Evolutionary conservation across 768 basidiomycete species (phyloP).

Genomic region (Chalciporus sphaerocephalus): DNA sequence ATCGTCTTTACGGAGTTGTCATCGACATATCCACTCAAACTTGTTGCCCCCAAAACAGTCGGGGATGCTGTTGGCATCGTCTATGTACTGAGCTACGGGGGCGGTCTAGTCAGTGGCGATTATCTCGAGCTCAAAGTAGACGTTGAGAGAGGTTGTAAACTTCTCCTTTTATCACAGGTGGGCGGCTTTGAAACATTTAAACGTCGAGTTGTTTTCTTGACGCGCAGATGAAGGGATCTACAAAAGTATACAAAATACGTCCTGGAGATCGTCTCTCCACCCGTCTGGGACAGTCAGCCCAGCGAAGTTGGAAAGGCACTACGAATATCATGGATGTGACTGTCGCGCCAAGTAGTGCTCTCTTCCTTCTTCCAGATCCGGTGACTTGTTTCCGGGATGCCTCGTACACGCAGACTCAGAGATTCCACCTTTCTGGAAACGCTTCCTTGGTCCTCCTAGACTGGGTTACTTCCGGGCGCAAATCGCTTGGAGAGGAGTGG

Average conservation of each 20-base stretch:
- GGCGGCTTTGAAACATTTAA: constrained; percentile 17
- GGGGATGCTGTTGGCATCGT: constrained; percentile 55
- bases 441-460: constrained; percentile 77
- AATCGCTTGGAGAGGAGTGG: constrained; percentile 85
- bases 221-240: constrained; percentile 61
- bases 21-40: constrained; percentile 83
- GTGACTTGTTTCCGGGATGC: constrained; percentile 89
- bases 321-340: constrained; percentile 59
- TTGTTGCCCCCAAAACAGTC: constrained; percentile 65
- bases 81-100: constrained; percentile 85
- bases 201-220: constrained; percentile 1
- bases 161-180: constrained; percentile 86
- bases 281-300: constrained; percentile 18
- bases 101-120: constrained; percentile 89
- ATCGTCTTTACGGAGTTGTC: constrained; percentile 71
- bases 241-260: constrained; percentile 89
- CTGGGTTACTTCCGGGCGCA: constrained; percentile 89
- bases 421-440: constrained; percentile 56
- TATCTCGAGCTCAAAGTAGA: constrained; percentile 57
- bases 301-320: constrained; percentile 35
- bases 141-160: constrained; percentile 50
- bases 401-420: constrained; percentile 79
- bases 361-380: constrained; percentile 87
- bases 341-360: constrained; percentile 47
- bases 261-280: constrained; percentile 54